Base-by-base conservation (phyloP, 2,329 filamentous ascomycete species). In the Aspergillus sp. region DNA sequence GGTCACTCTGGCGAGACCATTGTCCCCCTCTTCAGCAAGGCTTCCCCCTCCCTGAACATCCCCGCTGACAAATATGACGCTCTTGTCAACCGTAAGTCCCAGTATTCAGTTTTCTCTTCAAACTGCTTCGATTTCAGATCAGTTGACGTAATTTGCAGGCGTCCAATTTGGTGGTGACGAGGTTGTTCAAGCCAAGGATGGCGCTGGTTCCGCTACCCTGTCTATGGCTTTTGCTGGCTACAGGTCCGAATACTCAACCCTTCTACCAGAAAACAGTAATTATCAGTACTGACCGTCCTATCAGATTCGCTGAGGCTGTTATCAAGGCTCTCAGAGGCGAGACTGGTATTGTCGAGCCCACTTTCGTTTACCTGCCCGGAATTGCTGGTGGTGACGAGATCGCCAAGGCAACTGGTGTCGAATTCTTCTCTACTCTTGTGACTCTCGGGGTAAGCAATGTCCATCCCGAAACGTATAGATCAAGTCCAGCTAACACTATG, bases 1-100 rank as follows among this genome's bases (percentile, higher is more conserved):
- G 93, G 93, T 54, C 93, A 98, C 83, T 96, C 90, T 52, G 93
- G 93, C 66, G 90, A 91, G 78, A 98, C 93, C 63, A 98, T 98
- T 65, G 90, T 98, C 49, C 93, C 93, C 44, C 82, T 98, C 53
- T 95, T 97, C 82, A 95, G 90, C 82, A 85, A 93, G 77, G 82
- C 88, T 59, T 82, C 84, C 66, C 90, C 90, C 49, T 69, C 80
- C 39, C 85, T 93, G 64, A 79, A 80, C 53, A 93, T 97, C 55
- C 89, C 91, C 42, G 79, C 80, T 52, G 90, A 96, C 69, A 93
- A 95, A 79, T 86, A 95, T 62, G 88, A 91, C 65, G 86, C 82
- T 57, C 80, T 98, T 44, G 84, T 95, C 65, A 87, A 96, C 75
- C 90, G 93, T 76, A 64, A 64, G 79, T 71, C 13, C 25, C 25